Evolutionary conservation across 1,139 yeast genomes (phyloP).

Genomic region (Yamadazyma dushanensis): DNA sequence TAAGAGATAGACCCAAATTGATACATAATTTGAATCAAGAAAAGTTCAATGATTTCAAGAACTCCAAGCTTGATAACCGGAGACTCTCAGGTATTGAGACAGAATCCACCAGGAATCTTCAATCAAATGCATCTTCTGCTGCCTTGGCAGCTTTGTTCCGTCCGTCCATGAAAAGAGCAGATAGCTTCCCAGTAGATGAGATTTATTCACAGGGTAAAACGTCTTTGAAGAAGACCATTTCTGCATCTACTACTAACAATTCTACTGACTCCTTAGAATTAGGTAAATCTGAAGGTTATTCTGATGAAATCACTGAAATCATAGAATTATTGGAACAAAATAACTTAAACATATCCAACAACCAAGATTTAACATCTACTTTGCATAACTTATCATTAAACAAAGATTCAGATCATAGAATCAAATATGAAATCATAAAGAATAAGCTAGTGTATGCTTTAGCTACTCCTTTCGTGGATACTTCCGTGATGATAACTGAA

Average conservation of each 20-base stretch:
- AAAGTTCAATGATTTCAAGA: conserved; percentile 3
- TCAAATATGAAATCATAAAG: conserved; percentile 45
- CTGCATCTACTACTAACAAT: conserved; percentile 3
- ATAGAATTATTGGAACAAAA: conserved; percentile 40
- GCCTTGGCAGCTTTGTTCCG: conserved; percentile 61
- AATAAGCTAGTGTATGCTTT: conserved; percentile 61
- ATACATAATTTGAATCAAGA: conserved; percentile 22
- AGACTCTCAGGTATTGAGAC: conserved; percentile 2
- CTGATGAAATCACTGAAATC: conserved; percentile 45
- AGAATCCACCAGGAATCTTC: conserved; percentile 21
- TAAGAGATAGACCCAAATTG: conserved; percentile 62
- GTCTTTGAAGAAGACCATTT: conserved; percentile 3
- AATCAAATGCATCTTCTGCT: conserved; percentile 61
- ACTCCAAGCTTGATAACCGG: conserved; percentile 1
- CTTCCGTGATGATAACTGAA: conserved; percentile 41
- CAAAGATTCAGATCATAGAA: conserved; percentile 21
- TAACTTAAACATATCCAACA: conserved; percentile 30
- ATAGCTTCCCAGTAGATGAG: conserved; percentile 35
- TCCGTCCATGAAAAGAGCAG: conserved; percentile 37
- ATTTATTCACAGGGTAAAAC: conserved; percentile 16
- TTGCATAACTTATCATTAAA: conserved; percentile 57
- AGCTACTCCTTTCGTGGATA: conserved; percentile 74
- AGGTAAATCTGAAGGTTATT: conserved; percentile 7
- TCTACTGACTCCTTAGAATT: conserved; percentile 3
- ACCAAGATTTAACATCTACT: conserved; percentile 49